Evolutionary conservation across 768 basidiomycete genomes (phyloP).

Genomic region (Collybiopsis luxurians): DNA sequence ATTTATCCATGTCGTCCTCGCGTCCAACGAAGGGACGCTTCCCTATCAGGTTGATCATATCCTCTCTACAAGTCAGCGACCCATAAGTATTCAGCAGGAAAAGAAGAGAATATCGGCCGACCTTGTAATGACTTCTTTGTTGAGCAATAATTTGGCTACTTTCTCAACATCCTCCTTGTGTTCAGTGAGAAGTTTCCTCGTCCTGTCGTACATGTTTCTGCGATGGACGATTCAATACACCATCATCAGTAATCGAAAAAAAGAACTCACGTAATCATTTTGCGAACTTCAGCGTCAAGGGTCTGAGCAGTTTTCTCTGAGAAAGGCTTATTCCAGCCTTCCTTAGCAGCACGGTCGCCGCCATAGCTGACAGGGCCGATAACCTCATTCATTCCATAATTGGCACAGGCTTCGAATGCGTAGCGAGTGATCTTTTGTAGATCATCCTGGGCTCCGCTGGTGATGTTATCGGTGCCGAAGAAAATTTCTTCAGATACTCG

Average conservation of each 20-base stretch:
- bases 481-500: constrained; percentile 99
- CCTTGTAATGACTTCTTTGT: constrained; percentile 96
- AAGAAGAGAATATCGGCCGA: constrained; percentile 30
- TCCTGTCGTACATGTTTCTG: constrained; percentile 79
- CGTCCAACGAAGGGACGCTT: constrained; percentile 78
- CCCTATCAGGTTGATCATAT: constrained; percentile 82
- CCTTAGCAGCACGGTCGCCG: constrained; percentile 77
- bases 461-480: constrained; percentile 89
- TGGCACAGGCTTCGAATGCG: constrained; percentile 94
- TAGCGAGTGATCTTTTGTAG: constrained; percentile 97
- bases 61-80: constrained; percentile 54
- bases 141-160: constrained; percentile 85
- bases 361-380: constrained; percentile 98
- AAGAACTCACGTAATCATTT: constrained; percentile 77
- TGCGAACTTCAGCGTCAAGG: constrained; percentile 87
- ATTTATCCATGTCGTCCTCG: constrained; percentile 94
- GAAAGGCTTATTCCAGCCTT: constrained; percentile 96
- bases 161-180: constrained; percentile 90
- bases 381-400: constrained; percentile 94
- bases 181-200: constrained; percentile 73
- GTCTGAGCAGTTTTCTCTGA: constrained; percentile 96
- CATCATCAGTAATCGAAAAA: not conserved
- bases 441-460: constrained; percentile 98
- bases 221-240: constrained; percentile 5
- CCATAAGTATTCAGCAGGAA: constrained; percentile 6